Conservation (phyloP, 1,284 basidiomycete species). For the Fomitiporia mediterranea region DNA sequence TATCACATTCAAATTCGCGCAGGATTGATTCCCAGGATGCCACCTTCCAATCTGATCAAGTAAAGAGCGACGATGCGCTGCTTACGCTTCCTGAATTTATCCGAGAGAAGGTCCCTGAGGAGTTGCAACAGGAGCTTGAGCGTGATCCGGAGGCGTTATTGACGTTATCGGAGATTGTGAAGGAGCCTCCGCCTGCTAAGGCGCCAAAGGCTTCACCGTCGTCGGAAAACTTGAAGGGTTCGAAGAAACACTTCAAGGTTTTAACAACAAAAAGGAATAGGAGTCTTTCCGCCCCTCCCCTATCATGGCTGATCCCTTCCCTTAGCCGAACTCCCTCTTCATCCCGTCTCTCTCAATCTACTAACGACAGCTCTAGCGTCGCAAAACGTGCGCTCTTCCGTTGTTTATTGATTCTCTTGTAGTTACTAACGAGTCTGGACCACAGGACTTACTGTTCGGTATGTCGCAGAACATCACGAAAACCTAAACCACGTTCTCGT, state of each 20-base stretch:
- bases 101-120: slow-evolving; percentile 22
- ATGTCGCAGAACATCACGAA: slow-evolving; percentile 83
- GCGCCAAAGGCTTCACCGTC: slow-evolving; percentile 25
- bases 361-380: neutral
- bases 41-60: slow-evolving; percentile 28
- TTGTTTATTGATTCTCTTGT: slow-evolving; percentile 13
- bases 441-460: slow-evolving; percentile 53
- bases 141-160: slow-evolving; percentile 54
- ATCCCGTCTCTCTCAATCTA: slow-evolving; percentile 13
- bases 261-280: slow-evolving; percentile 44
- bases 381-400: slow-evolving; percentile 18
- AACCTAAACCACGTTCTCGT: slow-evolving; percentile 71
- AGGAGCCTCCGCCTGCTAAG: slow-evolving; percentile 34
- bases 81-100: slow-evolving; percentile 27
- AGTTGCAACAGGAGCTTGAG: slow-evolving; percentile 9
- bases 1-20: slow-evolving; percentile 60
- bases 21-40: slow-evolving; percentile 73
- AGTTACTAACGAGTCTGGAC: neutral
- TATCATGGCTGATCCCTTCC: slow-evolving; percentile 54
- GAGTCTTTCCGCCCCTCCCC: slow-evolving; percentile 67
- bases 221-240: slow-evolving; percentile 29
- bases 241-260: slow-evolving; percentile 30
- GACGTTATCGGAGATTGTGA: slow-evolving; percentile 55
- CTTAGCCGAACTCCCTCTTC: slow-evolving; percentile 25
- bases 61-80: slow-evolving; percentile 22